These are phyloP conservation scores for Pseudozyma tsukubaensis DNA, from an alignment of 1,284 basidiomycete genomes.

Conservation along the genomic window DNA sequence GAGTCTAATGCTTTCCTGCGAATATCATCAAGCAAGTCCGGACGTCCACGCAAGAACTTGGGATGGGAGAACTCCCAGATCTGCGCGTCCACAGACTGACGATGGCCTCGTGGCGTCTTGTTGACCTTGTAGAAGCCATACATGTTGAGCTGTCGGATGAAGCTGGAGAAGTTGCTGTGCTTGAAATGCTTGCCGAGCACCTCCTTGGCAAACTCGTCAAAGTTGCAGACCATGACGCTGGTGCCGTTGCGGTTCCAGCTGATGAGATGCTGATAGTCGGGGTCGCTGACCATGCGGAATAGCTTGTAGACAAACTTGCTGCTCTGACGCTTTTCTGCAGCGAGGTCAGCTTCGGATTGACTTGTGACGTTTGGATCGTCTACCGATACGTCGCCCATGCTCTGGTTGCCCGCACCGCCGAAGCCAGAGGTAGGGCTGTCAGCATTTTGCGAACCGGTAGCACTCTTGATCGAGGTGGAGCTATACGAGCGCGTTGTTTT, in stretches of 20 bases:
- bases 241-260: conserved; percentile 60
- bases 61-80: conserved; percentile 90
- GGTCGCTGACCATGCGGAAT: conserved; percentile 61
- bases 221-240: conserved; percentile 63
- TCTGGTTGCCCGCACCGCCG: conserved; percentile 25
- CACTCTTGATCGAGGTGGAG: conserved; percentile 41
- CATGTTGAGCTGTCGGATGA: conserved; percentile 90
- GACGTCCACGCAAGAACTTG: conserved; percentile 83
- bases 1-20: conserved; percentile 78
- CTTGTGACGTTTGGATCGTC: conserved; percentile 39
- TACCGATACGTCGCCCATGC: conserved; percentile 35
- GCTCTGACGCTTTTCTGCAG: conserved; percentile 52
- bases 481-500: conserved; percentile 43
- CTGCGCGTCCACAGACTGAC: conserved; percentile 79
- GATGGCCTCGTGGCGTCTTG: conserved; percentile 83
- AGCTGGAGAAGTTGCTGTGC: conserved; percentile 81
- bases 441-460: conserved; percentile 37
- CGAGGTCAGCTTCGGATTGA: conserved; percentile 47
- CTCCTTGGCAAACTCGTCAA: conserved; percentile 66
- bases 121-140: conserved; percentile 69
- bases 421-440: conserved; percentile 39
- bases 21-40: conserved; percentile 84
- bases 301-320: conserved; percentile 63
- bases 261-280: conserved; percentile 61
- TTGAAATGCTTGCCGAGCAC: conserved; percentile 70